Conservation (phyloP, 257 asterid species). For the Henckelia pumila region DNA sequence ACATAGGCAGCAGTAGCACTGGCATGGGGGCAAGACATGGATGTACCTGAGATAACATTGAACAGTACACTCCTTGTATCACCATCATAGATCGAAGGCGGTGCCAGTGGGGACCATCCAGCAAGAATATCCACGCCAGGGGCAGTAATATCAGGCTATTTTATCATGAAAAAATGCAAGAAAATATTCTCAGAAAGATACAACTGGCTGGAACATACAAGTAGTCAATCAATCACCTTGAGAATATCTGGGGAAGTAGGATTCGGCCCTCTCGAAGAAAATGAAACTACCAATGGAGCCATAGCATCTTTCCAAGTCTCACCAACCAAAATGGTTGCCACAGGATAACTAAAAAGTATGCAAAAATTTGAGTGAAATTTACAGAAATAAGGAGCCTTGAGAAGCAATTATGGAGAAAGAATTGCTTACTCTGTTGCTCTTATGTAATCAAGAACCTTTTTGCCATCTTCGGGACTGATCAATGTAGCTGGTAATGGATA, state of each 20-base stretch:
- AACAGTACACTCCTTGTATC: constrained; percentile 27
- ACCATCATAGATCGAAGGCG: constrained; percentile 16
- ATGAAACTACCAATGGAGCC: constrained; percentile 40
- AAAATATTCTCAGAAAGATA: not conserved
- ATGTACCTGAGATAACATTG: constrained; percentile 44
- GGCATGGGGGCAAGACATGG: constrained; percentile 49
- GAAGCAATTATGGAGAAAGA: not conserved
- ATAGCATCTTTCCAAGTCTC: constrained; percentile 38
- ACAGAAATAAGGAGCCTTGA: not conserved
- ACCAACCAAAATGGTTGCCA: constrained; percentile 30
- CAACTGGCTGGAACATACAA: not conserved
- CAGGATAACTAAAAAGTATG: constrained; percentile 28
- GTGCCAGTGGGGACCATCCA: constrained; percentile 33
- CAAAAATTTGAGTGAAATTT: not conserved
- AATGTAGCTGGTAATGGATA: constrained; percentile 34
- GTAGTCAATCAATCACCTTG: constrained; percentile 23
- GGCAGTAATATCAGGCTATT: constrained; percentile 34
- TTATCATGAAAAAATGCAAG: not conserved
- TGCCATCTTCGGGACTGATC: constrained; percentile 25
- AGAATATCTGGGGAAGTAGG: constrained; percentile 29
- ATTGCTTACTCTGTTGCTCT: constrained; percentile 25
- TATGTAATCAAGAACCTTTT: constrained; percentile 30
- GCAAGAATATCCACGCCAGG: constrained; percentile 41
- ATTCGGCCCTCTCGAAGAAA: constrained; percentile 48
- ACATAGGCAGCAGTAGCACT: constrained; percentile 43